Evolutionary conservation across 2,329 filamentous ascomycete genomes (phyloP).

Genomic region (Alternaria solani): DNA sequence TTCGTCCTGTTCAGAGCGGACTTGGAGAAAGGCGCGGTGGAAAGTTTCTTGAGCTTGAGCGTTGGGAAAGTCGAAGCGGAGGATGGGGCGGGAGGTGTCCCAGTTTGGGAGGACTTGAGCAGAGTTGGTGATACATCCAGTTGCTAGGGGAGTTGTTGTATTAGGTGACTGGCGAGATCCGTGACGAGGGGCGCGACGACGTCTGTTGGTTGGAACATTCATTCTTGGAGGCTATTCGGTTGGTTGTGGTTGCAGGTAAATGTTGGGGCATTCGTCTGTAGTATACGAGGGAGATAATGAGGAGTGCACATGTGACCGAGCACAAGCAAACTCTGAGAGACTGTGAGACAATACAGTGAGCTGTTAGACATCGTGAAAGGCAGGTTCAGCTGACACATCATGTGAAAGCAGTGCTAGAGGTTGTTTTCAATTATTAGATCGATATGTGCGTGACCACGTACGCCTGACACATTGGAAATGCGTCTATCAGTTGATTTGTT

Average conservation of each 20-base stretch:
- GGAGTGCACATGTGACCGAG: not conserved
- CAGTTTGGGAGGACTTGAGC: not conserved
- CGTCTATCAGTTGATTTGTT: not conserved
- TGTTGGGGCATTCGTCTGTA: not conserved
- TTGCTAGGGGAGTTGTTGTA: not conserved
- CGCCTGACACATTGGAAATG: not conserved
- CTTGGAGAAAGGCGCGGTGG: not conserved
- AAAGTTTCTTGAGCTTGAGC: not conserved
- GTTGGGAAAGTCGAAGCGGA: constrained; percentile 5
- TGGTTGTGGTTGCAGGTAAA: not conserved
- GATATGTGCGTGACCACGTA: not conserved
- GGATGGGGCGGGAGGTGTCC: not conserved
- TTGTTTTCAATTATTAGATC: not conserved
- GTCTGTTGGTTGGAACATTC: not conserved
- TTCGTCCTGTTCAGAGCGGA: not conserved
- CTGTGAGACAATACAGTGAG: not conserved
- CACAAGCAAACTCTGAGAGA: not conserved
- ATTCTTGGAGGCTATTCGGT: not conserved
- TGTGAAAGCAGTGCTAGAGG: not conserved
- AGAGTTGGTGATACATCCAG: not conserved
- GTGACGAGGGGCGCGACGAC: not conserved
- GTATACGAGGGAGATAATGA: not conserved
- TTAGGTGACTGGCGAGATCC: not conserved
- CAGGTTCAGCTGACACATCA: not conserved
- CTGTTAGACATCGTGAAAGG: not conserved